A percentile compares a stretch with the other conserved stretches of the same genome.
Evolutionary conservation across 331 rosid genomes (phyloP).

Genomic region (Pyrus hybrid): DNA sequence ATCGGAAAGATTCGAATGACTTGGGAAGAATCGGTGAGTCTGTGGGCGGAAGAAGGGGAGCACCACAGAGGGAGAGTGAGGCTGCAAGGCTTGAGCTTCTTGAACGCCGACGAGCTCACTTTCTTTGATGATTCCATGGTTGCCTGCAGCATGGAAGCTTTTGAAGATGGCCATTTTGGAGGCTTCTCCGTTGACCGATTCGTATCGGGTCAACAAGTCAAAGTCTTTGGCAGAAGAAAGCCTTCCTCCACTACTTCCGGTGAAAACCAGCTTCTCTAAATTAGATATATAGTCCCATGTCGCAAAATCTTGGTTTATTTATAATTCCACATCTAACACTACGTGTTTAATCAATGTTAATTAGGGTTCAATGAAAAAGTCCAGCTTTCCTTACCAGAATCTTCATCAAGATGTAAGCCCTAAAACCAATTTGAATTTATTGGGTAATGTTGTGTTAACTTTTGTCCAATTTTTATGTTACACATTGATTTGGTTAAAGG

Average conservation of each 20-base stretch:
- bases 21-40: conserved; percentile 88
- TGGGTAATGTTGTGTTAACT: neutral
- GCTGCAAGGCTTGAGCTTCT: conserved; percentile 57
- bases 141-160: conserved; percentile 68
- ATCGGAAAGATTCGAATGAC: conserved; percentile 79
- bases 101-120: conserved; percentile 73
- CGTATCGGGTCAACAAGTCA: conserved; percentile 76
- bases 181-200: conserved; percentile 87
- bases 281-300: neutral
- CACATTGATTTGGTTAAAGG: neutral
- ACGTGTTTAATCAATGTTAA: neutral
- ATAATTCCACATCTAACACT: neutral
- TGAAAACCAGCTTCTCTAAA: neutral
- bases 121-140: conserved; percentile 84
- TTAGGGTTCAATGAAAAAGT: conserved; percentile 40
- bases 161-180: conserved; percentile 72
- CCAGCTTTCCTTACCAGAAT: conserved; percentile 41
- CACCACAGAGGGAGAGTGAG: conserved; percentile 64
- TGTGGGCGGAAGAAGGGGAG: conserved; percentile 96
- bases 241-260: conserved; percentile 35
- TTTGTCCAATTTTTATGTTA: neutral
- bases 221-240: conserved; percentile 89
- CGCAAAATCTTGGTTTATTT: neutral
- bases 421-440: neutral
- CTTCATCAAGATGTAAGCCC: conserved; percentile 57